Conservation (phyloP, 2,329 filamentous ascomycete species). For the Cercospora citrullina region DNA sequence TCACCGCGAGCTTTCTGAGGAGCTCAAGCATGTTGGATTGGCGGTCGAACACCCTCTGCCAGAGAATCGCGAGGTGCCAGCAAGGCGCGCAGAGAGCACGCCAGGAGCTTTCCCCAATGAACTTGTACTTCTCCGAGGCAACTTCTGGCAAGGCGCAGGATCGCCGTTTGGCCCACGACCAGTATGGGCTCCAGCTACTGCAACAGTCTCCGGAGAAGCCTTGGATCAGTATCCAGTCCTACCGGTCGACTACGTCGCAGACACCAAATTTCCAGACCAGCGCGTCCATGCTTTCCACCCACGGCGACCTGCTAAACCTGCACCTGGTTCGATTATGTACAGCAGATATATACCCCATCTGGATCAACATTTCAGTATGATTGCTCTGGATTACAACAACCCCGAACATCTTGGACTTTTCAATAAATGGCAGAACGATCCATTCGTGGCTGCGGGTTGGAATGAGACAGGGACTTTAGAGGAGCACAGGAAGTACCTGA, state of each 20-base stretch:
- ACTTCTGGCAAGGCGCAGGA: conserved; percentile 50
- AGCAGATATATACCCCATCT: conserved; percentile 77
- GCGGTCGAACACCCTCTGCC: conserved; percentile 46
- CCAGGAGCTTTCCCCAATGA: conserved; percentile 37
- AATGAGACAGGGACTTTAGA: conserved; percentile 75
- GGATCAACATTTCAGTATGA: conserved; percentile 73
- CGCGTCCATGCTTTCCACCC: conserved; percentile 67
- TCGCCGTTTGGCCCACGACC: conserved; percentile 46
- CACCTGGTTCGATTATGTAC: conserved; percentile 69
- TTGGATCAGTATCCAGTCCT: conserved; percentile 43
- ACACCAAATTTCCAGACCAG: conserved; percentile 49
- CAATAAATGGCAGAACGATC: conserved; percentile 81
- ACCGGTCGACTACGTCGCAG: conserved; percentile 48
- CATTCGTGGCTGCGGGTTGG: conserved; percentile 77
- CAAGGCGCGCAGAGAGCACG: conserved; percentile 32
- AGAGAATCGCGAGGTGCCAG: conserved; percentile 26
- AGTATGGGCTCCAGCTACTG: conserved; percentile 36
- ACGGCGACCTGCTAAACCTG: conserved; percentile 68
- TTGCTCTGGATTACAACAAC: conserved; percentile 68
- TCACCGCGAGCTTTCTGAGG: conserved; percentile 41
- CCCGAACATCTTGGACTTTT: conserved; percentile 67
- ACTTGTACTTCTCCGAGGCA: conserved; percentile 53
- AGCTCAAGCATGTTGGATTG: conserved; percentile 47
- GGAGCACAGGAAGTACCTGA: conserved; percentile 71
- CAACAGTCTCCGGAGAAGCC: conserved; percentile 24